Evolutionary conservation across 2,329 filamentous ascomycete genomes (phyloP).

Genomic region (Cryoendolithus antarcticus): DNA sequence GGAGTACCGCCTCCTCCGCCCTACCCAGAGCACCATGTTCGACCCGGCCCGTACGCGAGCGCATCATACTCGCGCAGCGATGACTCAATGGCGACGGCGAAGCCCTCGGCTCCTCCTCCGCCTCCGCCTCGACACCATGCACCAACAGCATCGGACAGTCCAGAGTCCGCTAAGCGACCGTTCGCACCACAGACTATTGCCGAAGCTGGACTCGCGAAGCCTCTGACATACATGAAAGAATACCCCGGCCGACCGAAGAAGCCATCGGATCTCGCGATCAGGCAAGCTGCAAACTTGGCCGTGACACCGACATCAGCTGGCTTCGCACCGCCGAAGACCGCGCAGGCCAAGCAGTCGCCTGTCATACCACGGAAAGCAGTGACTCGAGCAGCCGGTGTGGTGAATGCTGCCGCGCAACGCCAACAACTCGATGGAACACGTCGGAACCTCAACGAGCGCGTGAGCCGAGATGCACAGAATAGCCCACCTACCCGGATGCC

Average conservation of each 20-base stretch:
- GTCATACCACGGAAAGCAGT: slow-evolving; percentile 25
- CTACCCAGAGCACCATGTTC: slow-evolving; percentile 20
- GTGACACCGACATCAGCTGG: slow-evolving; percentile 4
- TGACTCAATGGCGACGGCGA: slow-evolving; percentile 16
- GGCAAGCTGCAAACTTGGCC: slow-evolving; percentile 5
- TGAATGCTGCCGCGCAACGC: slow-evolving; percentile 20
- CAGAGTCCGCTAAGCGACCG: neutral
- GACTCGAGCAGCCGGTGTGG: slow-evolving; percentile 19
- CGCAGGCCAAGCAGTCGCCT: slow-evolving; percentile 13
- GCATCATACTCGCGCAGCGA: slow-evolving; percentile 16
- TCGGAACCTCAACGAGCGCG: too few species aligned
- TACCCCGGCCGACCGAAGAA: slow-evolving; percentile 23
- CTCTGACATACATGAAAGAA: slow-evolving; percentile 35
- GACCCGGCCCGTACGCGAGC: slow-evolving; percentile 13
- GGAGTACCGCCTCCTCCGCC: slow-evolving; percentile 10
- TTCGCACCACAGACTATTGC: slow-evolving; percentile 8
- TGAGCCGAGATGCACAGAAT: too few species aligned
- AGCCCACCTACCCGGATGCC: too few species aligned
- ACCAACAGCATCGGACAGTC: slow-evolving; percentile 4
- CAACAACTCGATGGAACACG: slow-evolving; percentile 19
- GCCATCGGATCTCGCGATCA: slow-evolving; percentile 9
- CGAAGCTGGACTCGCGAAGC: slow-evolving; percentile 10
- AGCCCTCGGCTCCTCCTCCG: slow-evolving; percentile 11
- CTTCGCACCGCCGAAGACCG: slow-evolving; percentile 11
- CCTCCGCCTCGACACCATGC: slow-evolving; percentile 15